Conservation (phyloP, 352 stramenopile genomes). For the Pythium oligandrum region DNA sequence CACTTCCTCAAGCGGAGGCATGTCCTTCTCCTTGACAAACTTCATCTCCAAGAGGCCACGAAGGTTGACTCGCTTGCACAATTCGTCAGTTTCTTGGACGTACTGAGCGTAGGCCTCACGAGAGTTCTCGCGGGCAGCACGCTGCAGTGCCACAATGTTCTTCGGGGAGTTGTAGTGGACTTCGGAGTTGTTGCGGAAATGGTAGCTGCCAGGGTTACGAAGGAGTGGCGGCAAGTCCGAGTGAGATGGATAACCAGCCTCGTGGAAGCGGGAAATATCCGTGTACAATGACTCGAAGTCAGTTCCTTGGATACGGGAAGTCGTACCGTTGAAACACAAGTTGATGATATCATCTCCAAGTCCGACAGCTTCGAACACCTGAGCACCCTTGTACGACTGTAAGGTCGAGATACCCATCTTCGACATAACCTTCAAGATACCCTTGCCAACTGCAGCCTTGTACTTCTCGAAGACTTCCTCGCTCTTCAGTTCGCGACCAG, state of each 20-base stretch:
- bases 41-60: conserved; percentile 94
- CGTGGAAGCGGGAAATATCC: conserved; percentile 91
- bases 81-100: conserved; percentile 86
- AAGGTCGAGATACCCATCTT: conserved; percentile 97
- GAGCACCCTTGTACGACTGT: conserved; percentile 93
- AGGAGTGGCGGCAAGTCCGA: conserved; percentile 80
- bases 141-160: conserved; percentile 94
- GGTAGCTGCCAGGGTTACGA: conserved; percentile 94
- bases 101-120: conserved; percentile 93
- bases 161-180: conserved; percentile 95
- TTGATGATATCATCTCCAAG: conserved; percentile 91
- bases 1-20: conserved; percentile 90
- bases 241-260: conserved; percentile 83
- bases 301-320: conserved; percentile 89
- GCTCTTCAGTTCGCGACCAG: conserved; percentile 46
- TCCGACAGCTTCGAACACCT: conserved; percentile 96
- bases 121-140: conserved; percentile 90
- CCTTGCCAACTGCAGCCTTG: conserved; percentile 58
- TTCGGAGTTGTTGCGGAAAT: conserved; percentile 93
- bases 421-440: conserved; percentile 78
- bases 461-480: conserved; percentile 66
- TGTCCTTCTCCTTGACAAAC: conserved; percentile 84
- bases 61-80: conserved; percentile 88
- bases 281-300: conserved; percentile 95
- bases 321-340: conserved; percentile 83